Evolutionary conservation across 192 early-diverging fungal species (phyloP).

Genomic region (Coemansia sp.): DNA sequence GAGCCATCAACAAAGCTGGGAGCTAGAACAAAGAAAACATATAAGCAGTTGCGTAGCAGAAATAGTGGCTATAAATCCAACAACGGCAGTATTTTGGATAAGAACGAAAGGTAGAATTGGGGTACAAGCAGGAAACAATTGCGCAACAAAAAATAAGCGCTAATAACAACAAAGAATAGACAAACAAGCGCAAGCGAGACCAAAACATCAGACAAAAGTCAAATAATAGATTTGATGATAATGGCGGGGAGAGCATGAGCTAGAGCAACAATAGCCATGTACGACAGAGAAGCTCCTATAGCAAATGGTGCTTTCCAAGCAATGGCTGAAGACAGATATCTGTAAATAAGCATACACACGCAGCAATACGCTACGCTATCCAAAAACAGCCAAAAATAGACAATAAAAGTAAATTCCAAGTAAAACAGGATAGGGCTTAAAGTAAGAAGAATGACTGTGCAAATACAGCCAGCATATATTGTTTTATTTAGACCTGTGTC

Average conservation of each 20-base stretch:
- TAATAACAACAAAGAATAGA: constrained; percentile 6
- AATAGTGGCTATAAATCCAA: neutral
- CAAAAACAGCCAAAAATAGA: neutral
- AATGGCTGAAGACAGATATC: neutral
- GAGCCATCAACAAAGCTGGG: constrained; percentile 10
- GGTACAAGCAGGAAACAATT: neutral
- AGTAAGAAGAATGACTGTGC: neutral
- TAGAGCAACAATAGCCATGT: neutral
- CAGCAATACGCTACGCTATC: neutral
- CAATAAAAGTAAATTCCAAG: too few relatives aligned
- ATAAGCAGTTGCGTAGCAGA: neutral
- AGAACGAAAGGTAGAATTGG: constrained; percentile 4
- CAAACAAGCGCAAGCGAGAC: constrained; percentile 1
- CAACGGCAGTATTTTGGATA: neutral
- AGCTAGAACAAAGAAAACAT: neutral
- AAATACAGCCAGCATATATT: neutral
- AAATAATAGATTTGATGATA: neutral
- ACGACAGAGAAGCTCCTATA: neutral
- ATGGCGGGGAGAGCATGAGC: neutral
- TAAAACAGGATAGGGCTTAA: too few relatives aligned
- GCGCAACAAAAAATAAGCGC: neutral
- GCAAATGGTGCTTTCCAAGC: neutral
- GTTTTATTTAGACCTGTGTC: too few relatives aligned
- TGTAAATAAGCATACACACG: constrained; percentile 1
- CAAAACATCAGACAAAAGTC: neutral